Percentiles rank a stretch among this genome's conserved stretches.
phyloP scores from a whole-genome alignment of 2,329 filamentous ascomycete species.

The Fusarium piperis region DNA sequence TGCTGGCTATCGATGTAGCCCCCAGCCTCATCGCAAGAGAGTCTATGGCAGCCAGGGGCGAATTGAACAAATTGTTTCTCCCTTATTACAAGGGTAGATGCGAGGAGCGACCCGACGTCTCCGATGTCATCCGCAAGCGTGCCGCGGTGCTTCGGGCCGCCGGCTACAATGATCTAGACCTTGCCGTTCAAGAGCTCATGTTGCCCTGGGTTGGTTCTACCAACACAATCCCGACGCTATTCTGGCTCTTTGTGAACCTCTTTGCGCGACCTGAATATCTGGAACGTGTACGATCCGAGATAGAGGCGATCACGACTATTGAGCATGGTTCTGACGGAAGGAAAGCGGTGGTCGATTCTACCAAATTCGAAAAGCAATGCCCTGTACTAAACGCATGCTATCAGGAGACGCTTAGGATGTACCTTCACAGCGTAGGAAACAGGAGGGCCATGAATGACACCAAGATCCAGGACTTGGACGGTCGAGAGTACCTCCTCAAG shows the following conservation, averaged over 20 bases:
- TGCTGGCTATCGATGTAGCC: conserved; percentile 7
- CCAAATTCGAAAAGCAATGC: conserved; percentile 49
- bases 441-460: conserved; percentile 54
- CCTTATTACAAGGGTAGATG: conserved; percentile 43
- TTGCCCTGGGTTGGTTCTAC: conserved; percentile 45
- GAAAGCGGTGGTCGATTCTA: conserved; percentile 45
- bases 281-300: conserved; percentile 44
- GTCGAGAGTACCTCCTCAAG: conserved; percentile 38
- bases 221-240: conserved; percentile 51
- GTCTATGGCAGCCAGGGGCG: conserved; percentile 37
- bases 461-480: conserved; percentile 36
- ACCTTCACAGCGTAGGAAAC: conserved; percentile 49
- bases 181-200: conserved; percentile 45
- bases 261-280: conserved; percentile 41
- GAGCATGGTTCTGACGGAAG: neutral
- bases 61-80: conserved; percentile 38
- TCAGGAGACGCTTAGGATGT: conserved; percentile 55
- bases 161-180: conserved; percentile 42
- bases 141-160: conserved; percentile 40
- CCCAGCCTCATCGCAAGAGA: neutral
- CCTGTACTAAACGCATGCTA: conserved; percentile 54
- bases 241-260: conserved; percentile 49
- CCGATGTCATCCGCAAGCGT: conserved; percentile 43
- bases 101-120: conserved; percentile 40
- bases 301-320: conserved; percentile 27